Evolutionary conservation across 805 yeast genomes (phyloP), one percentile per base, ranked within the genome.

Genomic region (Kuraishia cidri): DNA sequence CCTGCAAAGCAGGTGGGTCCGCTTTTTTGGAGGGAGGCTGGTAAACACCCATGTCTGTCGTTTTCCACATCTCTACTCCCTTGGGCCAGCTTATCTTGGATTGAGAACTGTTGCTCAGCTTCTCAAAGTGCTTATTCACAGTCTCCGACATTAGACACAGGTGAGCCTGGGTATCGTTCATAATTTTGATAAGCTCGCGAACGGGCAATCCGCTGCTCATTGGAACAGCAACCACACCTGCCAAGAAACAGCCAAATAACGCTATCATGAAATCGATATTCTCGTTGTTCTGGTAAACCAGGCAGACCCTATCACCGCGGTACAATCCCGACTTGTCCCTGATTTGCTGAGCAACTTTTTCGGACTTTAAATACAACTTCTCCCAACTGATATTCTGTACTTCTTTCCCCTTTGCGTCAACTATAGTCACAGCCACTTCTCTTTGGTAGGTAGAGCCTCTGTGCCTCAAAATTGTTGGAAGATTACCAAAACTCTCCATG

Each of bases 141-240:
- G 79, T 57, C 22, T 88, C 97, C 0, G 96, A 84, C 42, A 85
- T 78, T 20, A 92, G 60, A 31, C 88, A 79, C 33, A 84, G 62
- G 50, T 80, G 86, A 1, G 94, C 70, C 37, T 79, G 83, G 0
- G 97, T 83, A 21, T 71, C 64, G 28, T 69, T 70, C 54, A 88
- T 72, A 22, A 88, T 80, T 38, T 75, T 77, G 10, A 74, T 66
- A 38, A 87, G 75, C 41, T 87, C 95, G 26, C 63, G 62, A 18
- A 78, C 58, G 21, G 80, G 79, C 18, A 75, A 69, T 34, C 77
- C 82, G 37, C 86, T 78, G 34, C 83, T 83, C 26, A 92, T 75
- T 0, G 98, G 98, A 4, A 92, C 90, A 0, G 97, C 97, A 2
- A 92, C 88, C 29, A 86, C 81, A 2, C 95, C 95, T 1, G 97